These are phyloP conservation scores for Cladosporium sp. DNA, from an alignment of 2,329 filamentous ascomycete genomes.

Conservation along the genomic window DNA sequence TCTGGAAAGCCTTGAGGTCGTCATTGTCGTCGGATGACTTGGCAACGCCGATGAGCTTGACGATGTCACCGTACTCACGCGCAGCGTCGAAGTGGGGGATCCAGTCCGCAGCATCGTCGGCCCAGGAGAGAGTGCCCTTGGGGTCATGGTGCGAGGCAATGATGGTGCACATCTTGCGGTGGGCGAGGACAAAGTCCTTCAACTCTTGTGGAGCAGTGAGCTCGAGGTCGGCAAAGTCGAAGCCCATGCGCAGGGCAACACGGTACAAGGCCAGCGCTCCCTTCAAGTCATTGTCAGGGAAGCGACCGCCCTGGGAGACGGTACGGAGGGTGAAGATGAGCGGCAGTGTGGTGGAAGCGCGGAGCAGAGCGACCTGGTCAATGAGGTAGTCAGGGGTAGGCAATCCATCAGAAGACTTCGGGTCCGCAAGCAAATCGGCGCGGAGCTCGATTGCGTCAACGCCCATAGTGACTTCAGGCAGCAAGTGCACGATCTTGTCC, in stretches of 20 bases:
- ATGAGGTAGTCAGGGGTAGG: conserved; percentile 71
- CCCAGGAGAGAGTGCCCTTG: conserved; percentile 74
- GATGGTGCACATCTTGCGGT: conserved; percentile 70
- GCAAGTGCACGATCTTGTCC: conserved; percentile 55
- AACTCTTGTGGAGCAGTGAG: conserved; percentile 78
- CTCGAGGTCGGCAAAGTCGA: conserved; percentile 92
- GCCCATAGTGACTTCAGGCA: conserved; percentile 73
- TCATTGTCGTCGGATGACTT: conserved; percentile 79
- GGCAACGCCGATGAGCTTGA: conserved; percentile 89
- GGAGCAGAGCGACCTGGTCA: conserved; percentile 75
- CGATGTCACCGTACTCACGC: conserved; percentile 82
- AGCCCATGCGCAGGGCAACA: conserved; percentile 73
- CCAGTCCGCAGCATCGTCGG: conserved; percentile 73
- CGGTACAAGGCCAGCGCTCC: conserved; percentile 67
- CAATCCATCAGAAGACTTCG: conserved; percentile 52
- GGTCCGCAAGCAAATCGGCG: conserved; percentile 83
- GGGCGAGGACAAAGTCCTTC: conserved; percentile 49
- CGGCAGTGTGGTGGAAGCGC: conserved; percentile 67
- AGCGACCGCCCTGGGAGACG: conserved; percentile 78
- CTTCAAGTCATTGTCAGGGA: conserved; percentile 69
- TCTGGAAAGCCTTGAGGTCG: conserved; percentile 75
- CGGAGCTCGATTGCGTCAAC: conserved; percentile 91
- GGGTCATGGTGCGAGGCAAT: conserved; percentile 97
- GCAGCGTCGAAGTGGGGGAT: conserved; percentile 85
- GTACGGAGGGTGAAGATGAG: conserved; percentile 93